Percentiles rank a stretch among this genome's conserved stretches.
These are phyloP conservation scores for Nematodospora valgi DNA, from an alignment of 805 yeast genomes.

Conservation along the genomic window DNA sequence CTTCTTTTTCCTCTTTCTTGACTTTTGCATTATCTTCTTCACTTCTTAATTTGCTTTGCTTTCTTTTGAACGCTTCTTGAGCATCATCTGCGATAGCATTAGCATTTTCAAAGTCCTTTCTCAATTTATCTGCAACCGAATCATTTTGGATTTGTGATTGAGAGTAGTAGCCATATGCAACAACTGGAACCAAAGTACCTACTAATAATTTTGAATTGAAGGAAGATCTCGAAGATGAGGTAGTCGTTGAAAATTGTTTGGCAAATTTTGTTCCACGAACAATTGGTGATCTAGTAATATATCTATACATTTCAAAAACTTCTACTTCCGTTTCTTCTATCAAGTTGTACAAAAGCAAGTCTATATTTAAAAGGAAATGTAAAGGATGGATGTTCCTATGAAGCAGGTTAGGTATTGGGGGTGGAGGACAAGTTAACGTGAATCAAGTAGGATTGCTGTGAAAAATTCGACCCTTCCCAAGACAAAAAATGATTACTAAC, in stretches of 20 bases:
- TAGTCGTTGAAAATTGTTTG: slow-evolving; percentile 4
- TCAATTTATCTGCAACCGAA: slow-evolving; percentile 5
- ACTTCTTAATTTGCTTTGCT: slow-evolving; percentile 3
- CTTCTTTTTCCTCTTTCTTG: not conserved
- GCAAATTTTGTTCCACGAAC: slow-evolving; percentile 4
- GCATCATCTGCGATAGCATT: slow-evolving; percentile 8
- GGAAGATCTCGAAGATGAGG: not conserved
- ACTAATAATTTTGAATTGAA: slow-evolving; percentile 1
- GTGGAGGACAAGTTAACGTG: no score
- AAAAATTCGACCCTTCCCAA: no score
- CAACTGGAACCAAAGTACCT: slow-evolving; percentile 4
- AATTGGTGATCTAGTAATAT: slow-evolving; percentile 12
- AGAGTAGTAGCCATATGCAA: slow-evolving; percentile 4
- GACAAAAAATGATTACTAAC: no score
- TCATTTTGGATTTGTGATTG: not conserved
- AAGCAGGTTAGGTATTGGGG: no score
- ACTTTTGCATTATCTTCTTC: slow-evolving; percentile 3
- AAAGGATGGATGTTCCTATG: no score
- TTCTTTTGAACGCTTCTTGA: slow-evolving; percentile 1
- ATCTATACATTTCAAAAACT: slow-evolving; percentile 20
- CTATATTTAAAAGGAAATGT: no score
- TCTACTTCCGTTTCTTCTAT: no score
- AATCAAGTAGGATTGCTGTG: no score
- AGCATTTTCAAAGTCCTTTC: slow-evolving; percentile 6
- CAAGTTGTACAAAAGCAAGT: no score